A percentile compares a stretch with the other conserved stretches of the same genome.
Evolutionary conservation across 805 yeast genomes (phyloP).

Genomic region (Yarrowia osloensis): DNA sequence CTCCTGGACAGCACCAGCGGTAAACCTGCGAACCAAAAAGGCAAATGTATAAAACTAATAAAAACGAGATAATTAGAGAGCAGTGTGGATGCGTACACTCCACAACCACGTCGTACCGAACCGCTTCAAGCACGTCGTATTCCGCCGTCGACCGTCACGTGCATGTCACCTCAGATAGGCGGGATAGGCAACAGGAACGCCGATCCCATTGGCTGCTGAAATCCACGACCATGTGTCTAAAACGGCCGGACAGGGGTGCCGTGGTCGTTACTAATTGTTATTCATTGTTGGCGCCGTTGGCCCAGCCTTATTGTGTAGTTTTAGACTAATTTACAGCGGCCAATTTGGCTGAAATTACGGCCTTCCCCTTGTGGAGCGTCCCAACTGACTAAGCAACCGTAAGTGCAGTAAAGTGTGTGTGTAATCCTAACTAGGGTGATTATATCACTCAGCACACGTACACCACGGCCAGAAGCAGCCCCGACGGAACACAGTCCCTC

Average conservation of each 20-base stretch:
- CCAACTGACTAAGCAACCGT: slow-evolving; percentile 13
- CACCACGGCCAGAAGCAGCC: neutral
- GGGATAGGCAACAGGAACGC: neutral
- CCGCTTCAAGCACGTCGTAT: too few species aligned
- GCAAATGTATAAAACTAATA: neutral
- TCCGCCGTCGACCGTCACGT: too few species aligned
- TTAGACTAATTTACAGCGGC: neutral
- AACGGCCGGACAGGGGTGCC: neutral
- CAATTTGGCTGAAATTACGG: neutral
- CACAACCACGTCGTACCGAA: too few species aligned
- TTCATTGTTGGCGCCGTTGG: too few species aligned
- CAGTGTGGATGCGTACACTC: too few species aligned
- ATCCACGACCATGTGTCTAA: neutral
- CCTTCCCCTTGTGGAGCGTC: neutral
- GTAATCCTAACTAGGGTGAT: neutral
- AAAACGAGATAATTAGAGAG: neutral
- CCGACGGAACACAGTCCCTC: neutral
- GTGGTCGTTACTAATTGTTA: too few species aligned
- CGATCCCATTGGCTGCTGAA: neutral
- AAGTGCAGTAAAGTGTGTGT: neutral
- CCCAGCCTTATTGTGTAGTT: too few species aligned
- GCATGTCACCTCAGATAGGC: neutral
- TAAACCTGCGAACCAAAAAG: neutral
- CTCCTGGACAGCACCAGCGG: neutral
- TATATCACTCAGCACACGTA: slow-evolving; percentile 18